phyloP scores from a whole-genome alignment of 768 basidiomycete genomes.

The Leccinum subtestaceum region DNA sequence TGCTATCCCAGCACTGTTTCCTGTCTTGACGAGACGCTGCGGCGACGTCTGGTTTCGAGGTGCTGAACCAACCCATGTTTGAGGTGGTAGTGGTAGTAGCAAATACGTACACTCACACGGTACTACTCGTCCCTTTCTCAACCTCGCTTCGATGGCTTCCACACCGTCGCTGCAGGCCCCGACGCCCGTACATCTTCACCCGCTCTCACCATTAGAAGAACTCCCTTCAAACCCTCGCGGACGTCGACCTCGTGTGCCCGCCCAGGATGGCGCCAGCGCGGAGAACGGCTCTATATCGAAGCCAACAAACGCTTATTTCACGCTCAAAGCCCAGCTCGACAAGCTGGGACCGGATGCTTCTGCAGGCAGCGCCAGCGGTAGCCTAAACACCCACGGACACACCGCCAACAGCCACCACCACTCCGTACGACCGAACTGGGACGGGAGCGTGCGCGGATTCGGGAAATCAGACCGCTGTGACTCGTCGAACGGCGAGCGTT shows the following conservation, averaged over 20 bases:
- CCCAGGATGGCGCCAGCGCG: constrained; percentile 29
- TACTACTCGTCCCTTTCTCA: not conserved
- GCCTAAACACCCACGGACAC: not conserved
- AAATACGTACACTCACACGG: constrained; percentile 13
- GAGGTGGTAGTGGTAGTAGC: not conserved
- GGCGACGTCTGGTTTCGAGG: constrained; percentile 35
- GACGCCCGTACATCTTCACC: constrained; percentile 70
- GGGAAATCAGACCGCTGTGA: constrained; percentile 39
- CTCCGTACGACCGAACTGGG: constrained; percentile 37
- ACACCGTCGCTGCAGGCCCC: constrained; percentile 30
- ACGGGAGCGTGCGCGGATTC: constrained; percentile 57
- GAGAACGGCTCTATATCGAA: constrained; percentile 13
- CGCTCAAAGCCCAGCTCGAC: constrained; percentile 61
- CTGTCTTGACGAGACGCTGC: constrained; percentile 53
- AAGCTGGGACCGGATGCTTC: constrained; percentile 27
- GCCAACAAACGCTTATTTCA: constrained; percentile 54
- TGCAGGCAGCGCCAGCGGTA: not conserved
- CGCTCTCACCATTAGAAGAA: constrained; percentile 58
- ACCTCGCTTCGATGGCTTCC: constrained; percentile 22
- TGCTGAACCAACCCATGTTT: constrained; percentile 37
- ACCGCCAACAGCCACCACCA: not conserved
- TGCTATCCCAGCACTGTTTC: constrained; percentile 77
- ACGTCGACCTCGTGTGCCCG: constrained; percentile 44
- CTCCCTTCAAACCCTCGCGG: constrained; percentile 36
- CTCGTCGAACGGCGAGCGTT: constrained; percentile 18